Evolutionary conservation across 176 grass and related monocot genomes (phyloP).

Genomic region (Oryza glaberrima): DNA sequence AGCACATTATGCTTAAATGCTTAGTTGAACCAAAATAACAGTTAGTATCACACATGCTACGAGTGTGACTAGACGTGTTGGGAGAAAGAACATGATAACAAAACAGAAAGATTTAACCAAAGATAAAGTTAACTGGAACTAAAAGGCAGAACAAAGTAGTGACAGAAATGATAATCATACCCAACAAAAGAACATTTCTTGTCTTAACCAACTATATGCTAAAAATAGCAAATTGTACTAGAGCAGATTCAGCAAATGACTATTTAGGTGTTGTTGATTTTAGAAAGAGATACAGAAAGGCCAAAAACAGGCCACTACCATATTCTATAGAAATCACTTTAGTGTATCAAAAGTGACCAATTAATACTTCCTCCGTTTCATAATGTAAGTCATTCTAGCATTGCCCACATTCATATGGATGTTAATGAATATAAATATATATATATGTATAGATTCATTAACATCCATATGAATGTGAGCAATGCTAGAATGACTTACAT

Average conservation of each 20-base stretch:
- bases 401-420: no score
- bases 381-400: no score
- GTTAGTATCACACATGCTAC: background rate
- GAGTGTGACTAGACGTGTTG: background rate
- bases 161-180: background rate
- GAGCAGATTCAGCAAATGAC: background rate
- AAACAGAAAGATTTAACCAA: background rate
- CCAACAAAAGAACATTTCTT: background rate
- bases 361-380: background rate
- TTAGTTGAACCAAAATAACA: background rate
- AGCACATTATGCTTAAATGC: background rate
- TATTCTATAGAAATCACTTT: background rate
- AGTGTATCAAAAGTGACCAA: constrained; percentile 6
- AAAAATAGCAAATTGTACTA: background rate
- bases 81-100: background rate
- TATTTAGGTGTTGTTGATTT: background rate
- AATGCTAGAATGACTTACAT: no score
- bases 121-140: background rate
- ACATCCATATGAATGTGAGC: no score
- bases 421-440: no score
- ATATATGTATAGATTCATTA: no score
- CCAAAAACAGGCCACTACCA: background rate
- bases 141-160: background rate
- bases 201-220: background rate
- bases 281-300: background rate